Evolutionary conservation across 768 basidiomycete genomes (phyloP).

Genomic region (Ephemerocybe angulata): DNA sequence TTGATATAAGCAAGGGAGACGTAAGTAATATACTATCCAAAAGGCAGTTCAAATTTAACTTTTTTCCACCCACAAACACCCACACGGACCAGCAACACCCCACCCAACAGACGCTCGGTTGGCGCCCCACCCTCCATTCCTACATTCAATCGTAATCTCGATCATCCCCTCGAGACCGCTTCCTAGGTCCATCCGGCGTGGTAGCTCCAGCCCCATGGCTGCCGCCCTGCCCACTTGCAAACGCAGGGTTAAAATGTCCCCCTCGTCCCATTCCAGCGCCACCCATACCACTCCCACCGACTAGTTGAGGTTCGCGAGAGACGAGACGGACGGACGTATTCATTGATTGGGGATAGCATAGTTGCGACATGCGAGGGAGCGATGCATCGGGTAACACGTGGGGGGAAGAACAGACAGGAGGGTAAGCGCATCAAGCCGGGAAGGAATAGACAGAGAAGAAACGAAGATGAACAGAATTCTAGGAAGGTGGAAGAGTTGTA

Average conservation of each 20-base stretch:
- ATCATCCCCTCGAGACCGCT: conserved; percentile 54
- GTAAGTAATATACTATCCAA: too few species aligned
- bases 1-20: too few species aligned
- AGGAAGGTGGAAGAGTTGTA: conserved; percentile 2
- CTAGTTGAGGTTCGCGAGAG: conserved; percentile 32
- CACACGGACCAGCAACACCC: too few species aligned
- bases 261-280: conserved; percentile 36
- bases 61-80: too few species aligned
- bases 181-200: conserved; percentile 46
- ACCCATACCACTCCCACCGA: conserved; percentile 45
- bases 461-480: conserved; percentile 4
- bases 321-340: conserved; percentile 10
- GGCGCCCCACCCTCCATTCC: too few species aligned
- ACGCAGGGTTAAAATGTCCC: conserved; percentile 75
- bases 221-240: conserved; percentile 49
- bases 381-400: conserved; percentile 6
- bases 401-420: conserved; percentile 22
- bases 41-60: too few species aligned
- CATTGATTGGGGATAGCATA: conserved; percentile 1
- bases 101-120: too few species aligned
- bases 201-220: conserved; percentile 25
- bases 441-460: background rate
- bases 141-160: too few species aligned
- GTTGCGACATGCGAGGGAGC: conserved; percentile 3
- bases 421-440: conserved; percentile 5